Evolutionary conservation across 2,329 filamentous ascomycete genomes (phyloP).

Genomic region (Penicillium sp.): DNA sequence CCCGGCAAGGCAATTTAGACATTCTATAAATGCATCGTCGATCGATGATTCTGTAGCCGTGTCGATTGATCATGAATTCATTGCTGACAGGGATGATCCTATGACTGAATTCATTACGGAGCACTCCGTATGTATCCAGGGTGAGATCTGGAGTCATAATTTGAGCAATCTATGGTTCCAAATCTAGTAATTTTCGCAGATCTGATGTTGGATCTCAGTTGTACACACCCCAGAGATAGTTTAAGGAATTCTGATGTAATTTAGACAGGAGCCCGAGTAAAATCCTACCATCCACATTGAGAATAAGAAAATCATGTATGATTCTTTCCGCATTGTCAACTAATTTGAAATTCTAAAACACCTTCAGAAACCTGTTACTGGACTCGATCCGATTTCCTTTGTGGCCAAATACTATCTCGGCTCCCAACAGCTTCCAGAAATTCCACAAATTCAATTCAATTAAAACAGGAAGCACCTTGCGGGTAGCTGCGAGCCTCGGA

Average conservation of each 20-base stretch:
- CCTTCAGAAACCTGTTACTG: neutral
- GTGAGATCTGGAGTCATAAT: constrained; percentile 7
- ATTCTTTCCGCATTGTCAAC: no score
- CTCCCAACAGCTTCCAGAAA: neutral
- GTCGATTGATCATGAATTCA: constrained; percentile 19
- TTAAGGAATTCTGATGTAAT: neutral
- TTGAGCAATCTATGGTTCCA: neutral
- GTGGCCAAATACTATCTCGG: neutral
- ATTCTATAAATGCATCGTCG: constrained; percentile 5
- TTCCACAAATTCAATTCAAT: neutral
- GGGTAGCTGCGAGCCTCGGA: constrained; percentile 3
- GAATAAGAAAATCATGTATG: neutral
- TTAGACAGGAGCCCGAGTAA: neutral
- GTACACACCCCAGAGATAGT: neutral
- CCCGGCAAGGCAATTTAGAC: constrained; percentile 5
- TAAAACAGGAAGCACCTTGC: constrained; percentile 15
- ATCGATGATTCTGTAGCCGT: constrained; percentile 12
- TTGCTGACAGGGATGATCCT: constrained; percentile 24
- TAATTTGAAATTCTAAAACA: neutral
- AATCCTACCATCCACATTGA: neutral
- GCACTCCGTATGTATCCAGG: neutral
- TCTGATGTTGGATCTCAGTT: no score
- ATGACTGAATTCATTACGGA: neutral
- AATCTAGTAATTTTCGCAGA: neutral
- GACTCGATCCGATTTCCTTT: neutral